Conservation (phyloP, 192 early-diverging fungal species). For the Allomyces javanicus region DNA sequence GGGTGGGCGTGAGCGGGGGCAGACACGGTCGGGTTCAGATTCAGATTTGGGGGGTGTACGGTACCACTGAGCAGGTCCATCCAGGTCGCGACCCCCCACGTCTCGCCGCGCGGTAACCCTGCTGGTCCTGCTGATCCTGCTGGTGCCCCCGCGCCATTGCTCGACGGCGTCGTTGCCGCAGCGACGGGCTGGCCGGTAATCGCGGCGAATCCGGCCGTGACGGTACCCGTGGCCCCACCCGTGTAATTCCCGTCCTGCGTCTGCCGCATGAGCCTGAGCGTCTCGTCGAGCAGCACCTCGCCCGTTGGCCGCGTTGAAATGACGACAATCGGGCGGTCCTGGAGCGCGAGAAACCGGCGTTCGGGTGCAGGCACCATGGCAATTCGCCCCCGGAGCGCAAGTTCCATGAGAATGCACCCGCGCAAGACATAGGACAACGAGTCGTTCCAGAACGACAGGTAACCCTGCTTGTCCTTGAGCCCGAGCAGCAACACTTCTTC, state of each 20-base stretch:
- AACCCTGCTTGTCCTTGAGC: conserved; percentile 81
- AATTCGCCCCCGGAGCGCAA: conserved; percentile 79
- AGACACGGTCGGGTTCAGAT: background rate
- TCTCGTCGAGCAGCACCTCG: conserved; percentile 90
- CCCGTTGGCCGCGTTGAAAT: conserved; percentile 64
- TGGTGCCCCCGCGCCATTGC: too few species aligned
- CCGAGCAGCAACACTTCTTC: conserved; percentile 88
- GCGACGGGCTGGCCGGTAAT: too few species aligned
- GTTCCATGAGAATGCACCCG: conserved; percentile 88
- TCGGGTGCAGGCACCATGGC: conserved; percentile 68
- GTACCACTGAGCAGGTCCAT: conserved; percentile 94
- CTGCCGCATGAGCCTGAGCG: conserved; percentile 52
- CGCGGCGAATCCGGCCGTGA: too few species aligned
- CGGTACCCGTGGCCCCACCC: background rate
- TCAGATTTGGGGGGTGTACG: conserved; percentile 1
- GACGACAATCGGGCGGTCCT: conserved; percentile 71
- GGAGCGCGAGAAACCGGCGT: conserved; percentile 45
- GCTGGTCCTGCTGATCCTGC: too few species aligned
- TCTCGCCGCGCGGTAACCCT: conserved; percentile 26
- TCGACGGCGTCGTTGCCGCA: too few species aligned
- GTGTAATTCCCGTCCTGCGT: background rate
- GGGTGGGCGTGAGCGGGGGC: background rate
- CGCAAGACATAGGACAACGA: conserved; percentile 90
- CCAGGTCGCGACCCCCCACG: conserved; percentile 73
- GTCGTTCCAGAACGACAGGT: conserved; percentile 98